Base-by-base conservation (phyloP, 768 basidiomycete genomes). In the Termitomyces eurrhizus region DNA sequence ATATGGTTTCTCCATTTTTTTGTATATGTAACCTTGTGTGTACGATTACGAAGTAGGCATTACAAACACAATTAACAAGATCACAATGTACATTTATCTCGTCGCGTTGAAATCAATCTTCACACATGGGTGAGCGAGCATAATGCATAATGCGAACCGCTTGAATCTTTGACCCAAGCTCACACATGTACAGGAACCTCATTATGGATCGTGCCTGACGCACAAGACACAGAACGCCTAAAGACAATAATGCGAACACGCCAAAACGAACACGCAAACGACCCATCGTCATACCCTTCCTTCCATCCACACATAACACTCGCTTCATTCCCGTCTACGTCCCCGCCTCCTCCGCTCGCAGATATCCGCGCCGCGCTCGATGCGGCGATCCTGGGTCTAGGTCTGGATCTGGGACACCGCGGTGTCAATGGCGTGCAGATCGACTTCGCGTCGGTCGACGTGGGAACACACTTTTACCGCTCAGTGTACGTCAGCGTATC, bases 301-400 rank as follows among this genome's bases (percentile, higher is more conserved):
- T 85, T 91, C 70, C 68, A 80, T 41, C 88, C 89, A 6, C 90
- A 93, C 70, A 80, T 92, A 67, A 92, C 91, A 0, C 82, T 93
- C 65, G 82, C 70, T 60, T 79, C 71, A 48, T 76, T 74, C 63
- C 82, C 72, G 37, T 59, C 65, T 45, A 67, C 64, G 32, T 62
- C 67, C 41, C 65, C 64, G n/a, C 63, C 64, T n/a, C 49, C 64
- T 18, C 45, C 74, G 18, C 64, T 75, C 12, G 63, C 73, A 18
- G 62, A 70, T 14, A 73, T 85, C 33, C 72, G 78, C 4, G 66
- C 73, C 1, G 73, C 80, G 7, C 63, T 86, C 41, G 50, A 18
- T 14, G 6, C 49, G 6, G 32, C 48, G 18, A 21, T 21, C 21
- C 21, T 50, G 2, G n/a, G 18, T 77, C 81, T 8, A 1, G 21